Evolutionary conservation across 2,329 filamentous ascomycete genomes (phyloP), one percentile per base, ranked within the genome.

Genomic region (Cladobotryum protrusum): DNA sequence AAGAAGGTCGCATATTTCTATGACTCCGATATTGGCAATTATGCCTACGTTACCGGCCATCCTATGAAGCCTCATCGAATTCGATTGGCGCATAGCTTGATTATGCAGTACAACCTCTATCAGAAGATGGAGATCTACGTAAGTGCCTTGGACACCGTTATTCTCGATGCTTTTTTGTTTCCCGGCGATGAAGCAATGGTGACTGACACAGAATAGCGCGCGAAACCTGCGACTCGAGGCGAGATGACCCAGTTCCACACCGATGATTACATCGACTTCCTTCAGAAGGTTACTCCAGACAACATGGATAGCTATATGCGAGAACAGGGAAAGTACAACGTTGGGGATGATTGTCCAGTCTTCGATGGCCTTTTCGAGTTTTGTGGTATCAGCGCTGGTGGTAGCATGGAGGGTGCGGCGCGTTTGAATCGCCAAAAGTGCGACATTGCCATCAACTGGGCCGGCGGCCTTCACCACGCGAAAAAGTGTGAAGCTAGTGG

Each of bases 31-130:
- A 93, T 97, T 65, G 92, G 92, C 57, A 97, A 97, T 70, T 97
- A 96, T 75, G 91, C 92, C 66, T 97, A 97, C 65, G 89, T 95
- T 51, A 90, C 89, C 55, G 90, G 89, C 17, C 93, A 99, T 74
- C 93, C 93, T 39, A 99, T 99, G 93, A 99, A 99, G 71, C 93
- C 93, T 55, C 96, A 96, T 80, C 86, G 93, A 18, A 85, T 99
- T 61, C 89, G 91, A 17, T 74, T 99, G 58, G 95, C 93, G 45
- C 96, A 99, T 69, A 93, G 95, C 63, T 79, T 99, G 59, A 90
- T 99, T 49, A 87, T 97, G 77, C 90, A 93, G 52, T 97, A 97
- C 73, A 89, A 92, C 53, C 82, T 97, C 53, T 95, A 97, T 69
- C 87, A 93, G 68, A 91, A 91, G 62, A 96, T 99, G 86, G 92